Conservation (phyloP, 2,329 filamentous ascomycete genomes). For the Falciphora oryzae region DNA sequence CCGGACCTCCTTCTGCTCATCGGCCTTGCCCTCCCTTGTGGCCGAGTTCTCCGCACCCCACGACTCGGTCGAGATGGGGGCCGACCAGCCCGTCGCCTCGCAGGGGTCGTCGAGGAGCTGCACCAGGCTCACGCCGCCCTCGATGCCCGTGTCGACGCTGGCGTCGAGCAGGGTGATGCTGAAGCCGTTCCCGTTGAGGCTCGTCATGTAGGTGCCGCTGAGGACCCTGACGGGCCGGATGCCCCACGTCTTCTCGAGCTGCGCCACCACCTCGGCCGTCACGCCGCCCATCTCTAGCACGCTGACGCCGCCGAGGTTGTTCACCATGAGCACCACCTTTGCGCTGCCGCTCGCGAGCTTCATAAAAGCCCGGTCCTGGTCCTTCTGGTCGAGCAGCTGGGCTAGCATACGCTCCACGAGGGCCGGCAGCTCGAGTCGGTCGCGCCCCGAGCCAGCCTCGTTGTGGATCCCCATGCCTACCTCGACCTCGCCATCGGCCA, state of each 20-base stretch:
- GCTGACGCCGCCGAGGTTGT: conserved; percentile 74
- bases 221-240: conserved; percentile 61
- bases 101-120: conserved; percentile 64
- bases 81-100: conserved; percentile 65
- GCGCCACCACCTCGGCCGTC: conserved; percentile 59
- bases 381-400: conserved; percentile 60
- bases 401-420: conserved; percentile 61
- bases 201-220: conserved; percentile 71
- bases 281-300: conserved; percentile 68
- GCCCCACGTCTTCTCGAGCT: conserved; percentile 50
- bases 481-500: conserved; percentile 54
- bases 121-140: conserved; percentile 53
- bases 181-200: conserved; percentile 70
- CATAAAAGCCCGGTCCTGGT: conserved; percentile 66
- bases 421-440: conserved; percentile 43
- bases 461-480: conserved; percentile 78
- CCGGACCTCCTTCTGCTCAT: conserved; percentile 27
- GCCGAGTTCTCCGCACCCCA: conserved; percentile 54
- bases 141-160: conserved; percentile 46
- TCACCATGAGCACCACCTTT: conserved; percentile 65
- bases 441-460: conserved; percentile 52
- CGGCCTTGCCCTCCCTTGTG: conserved; percentile 35
- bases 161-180: conserved; percentile 66
- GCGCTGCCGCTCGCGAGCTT: conserved; percentile 45
- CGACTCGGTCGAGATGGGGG: conserved; percentile 54